These are phyloP conservation scores for Rhodotorula graminis DNA, from an alignment of 768 basidiomycete species.

Conservation along the genomic window DNA sequence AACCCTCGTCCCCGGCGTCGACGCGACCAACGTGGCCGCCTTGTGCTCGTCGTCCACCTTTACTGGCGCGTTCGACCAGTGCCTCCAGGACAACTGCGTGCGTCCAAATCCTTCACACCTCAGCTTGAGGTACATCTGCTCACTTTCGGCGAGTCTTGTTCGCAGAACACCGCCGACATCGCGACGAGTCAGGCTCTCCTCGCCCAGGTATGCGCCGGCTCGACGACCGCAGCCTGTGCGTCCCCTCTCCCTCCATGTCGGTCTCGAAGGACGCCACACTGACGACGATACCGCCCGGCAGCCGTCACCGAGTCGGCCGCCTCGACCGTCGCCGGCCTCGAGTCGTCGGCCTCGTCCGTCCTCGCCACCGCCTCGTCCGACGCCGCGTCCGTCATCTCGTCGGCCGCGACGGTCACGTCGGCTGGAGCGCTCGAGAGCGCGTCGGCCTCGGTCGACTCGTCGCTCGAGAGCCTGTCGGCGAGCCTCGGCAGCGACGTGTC, in stretches of 20 bases:
- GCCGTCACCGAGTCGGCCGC: background rate
- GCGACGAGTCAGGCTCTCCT: background rate
- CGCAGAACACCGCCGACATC: background rate
- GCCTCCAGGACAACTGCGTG: constrained; percentile 3
- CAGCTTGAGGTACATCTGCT: too few species aligned
- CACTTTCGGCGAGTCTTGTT: too few species aligned
- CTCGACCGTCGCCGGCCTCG: background rate
- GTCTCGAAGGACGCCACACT: too few species aligned
- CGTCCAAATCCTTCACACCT: background rate
- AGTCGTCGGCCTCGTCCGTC: constrained; percentile 3
- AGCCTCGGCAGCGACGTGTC: background rate
- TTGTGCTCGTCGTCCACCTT: background rate
- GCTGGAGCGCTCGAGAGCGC: background rate
- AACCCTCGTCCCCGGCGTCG: constrained; percentile 1
- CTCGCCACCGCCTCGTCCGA: background rate
- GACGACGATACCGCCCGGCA: too few species aligned
- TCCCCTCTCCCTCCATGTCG: background rate
- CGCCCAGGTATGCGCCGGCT: background rate
- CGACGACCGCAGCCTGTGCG: background rate
- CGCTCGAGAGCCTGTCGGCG: background rate
- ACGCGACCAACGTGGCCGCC: background rate
- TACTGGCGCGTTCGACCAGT: background rate
- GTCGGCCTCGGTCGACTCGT: background rate
- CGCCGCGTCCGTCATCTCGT: background rate
- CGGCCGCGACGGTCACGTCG: background rate